Percentiles rank a stretch among this genome's conserved stretches.
These are phyloP conservation scores for Durusdinium trenchii DNA, from an alignment of 73 alveolate genomes.

Conservation along the genomic window DNA sequence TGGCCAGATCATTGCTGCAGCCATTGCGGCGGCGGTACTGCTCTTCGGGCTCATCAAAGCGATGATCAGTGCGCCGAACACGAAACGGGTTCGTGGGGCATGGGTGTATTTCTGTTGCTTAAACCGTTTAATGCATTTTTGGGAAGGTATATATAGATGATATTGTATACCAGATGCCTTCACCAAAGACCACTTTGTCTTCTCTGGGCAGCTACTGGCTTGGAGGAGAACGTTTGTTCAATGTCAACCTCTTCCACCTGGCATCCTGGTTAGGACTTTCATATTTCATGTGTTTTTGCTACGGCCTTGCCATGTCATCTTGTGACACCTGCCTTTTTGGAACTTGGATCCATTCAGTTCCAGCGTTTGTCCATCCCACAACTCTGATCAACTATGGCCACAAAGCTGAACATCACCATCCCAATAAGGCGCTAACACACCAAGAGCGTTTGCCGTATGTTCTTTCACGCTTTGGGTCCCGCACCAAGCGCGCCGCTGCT, in stretches of 20 bases:
- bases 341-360: no score
- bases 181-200: no score
- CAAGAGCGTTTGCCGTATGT: background rate
- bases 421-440: background rate
- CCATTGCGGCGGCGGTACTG: slow-evolving; percentile 62
- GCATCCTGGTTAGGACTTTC: no score
- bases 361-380: no score
- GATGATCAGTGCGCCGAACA: no score
- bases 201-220: no score
- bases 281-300: background rate
- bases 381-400: no score
- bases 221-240: background rate
- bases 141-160: background rate
- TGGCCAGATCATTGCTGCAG: slow-evolving; percentile 40
- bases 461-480: background rate
- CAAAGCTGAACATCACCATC: background rate
- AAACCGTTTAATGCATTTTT: background rate
- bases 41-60: slow-evolving; percentile 83
- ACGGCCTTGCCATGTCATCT: no score
- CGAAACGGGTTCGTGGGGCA: no score
- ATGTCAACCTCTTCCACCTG: background rate
- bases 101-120: background rate
- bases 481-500: background rate
- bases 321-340: no score
- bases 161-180: background rate